These are phyloP conservation scores for Holtermanniella nyarrowii DNA, from an alignment of 768 basidiomycete species.

Conservation along the genomic window DNA sequence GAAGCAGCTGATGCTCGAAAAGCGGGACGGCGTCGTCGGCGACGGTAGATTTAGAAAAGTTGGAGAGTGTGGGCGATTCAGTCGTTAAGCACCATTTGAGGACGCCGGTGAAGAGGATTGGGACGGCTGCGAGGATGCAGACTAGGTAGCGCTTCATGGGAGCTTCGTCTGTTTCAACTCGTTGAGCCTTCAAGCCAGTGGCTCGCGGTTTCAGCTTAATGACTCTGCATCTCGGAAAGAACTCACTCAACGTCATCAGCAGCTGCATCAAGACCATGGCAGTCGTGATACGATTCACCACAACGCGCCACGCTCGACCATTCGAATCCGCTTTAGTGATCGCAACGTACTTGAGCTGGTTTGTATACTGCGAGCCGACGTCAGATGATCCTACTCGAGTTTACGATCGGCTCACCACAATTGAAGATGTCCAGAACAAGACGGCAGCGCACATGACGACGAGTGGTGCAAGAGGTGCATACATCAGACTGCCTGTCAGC, in stretches of 20 bases:
- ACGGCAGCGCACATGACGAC: constrained; percentile 69
- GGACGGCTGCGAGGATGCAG: background rate
- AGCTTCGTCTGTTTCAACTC: background rate
- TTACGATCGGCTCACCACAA: constrained; percentile 15
- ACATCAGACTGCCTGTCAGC: constrained; percentile 50
- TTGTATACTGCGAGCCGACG: constrained; percentile 3
- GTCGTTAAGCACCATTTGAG: background rate
- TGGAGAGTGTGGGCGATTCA: background rate
- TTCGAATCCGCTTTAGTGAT: constrained; percentile 83
- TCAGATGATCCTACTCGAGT: background rate
- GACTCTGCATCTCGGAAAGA: no score
- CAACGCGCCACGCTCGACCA: constrained; percentile 67
- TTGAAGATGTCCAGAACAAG: constrained; percentile 57
- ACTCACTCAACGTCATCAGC: constrained; percentile 35
- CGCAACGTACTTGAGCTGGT: constrained; percentile 82
- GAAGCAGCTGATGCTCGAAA: background rate
- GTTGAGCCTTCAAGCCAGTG: background rate
- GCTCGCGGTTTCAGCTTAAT: no score
- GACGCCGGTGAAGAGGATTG: background rate
- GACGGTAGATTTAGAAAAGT: background rate
- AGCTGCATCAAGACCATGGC: constrained; percentile 72
- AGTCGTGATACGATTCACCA: constrained; percentile 74
- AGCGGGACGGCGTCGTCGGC: background rate
- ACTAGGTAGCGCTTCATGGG: background rate
- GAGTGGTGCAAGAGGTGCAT: constrained; percentile 84